Percentiles rank a stretch among this genome's conserved stretches.
Evolutionary conservation across 2,329 filamentous ascomycete species (phyloP).

Genomic region (Truncatella angustata): DNA sequence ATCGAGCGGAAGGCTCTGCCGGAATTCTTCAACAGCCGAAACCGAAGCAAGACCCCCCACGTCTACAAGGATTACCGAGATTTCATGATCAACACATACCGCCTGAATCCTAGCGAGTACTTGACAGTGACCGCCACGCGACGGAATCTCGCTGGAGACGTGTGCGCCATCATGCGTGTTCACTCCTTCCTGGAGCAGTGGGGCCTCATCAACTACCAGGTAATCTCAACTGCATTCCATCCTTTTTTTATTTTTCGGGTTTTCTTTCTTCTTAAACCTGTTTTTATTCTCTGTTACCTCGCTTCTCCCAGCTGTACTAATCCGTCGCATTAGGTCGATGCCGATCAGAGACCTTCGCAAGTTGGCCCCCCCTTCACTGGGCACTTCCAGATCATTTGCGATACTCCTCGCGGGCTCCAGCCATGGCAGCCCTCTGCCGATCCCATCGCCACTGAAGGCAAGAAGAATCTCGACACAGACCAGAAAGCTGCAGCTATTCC

Average conservation of each 20-base stretch:
- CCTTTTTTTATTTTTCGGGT: too few relatives aligned
- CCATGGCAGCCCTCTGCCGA: slow-evolving; percentile 90
- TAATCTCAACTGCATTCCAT: too few relatives aligned
- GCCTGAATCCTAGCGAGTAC: slow-evolving; percentile 92
- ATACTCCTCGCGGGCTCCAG: slow-evolving; percentile 91
- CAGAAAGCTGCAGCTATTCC: slow-evolving; percentile 64
- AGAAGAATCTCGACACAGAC: slow-evolving; percentile 68
- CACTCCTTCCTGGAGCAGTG: slow-evolving; percentile 98
- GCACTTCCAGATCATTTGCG: slow-evolving; percentile 93
- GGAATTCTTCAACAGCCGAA: slow-evolving; percentile 98
- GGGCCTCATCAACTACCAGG: slow-evolving; percentile 99
- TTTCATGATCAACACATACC: slow-evolving; percentile 99
- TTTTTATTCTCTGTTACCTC: too few relatives aligned
- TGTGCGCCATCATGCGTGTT: slow-evolving; percentile 98
- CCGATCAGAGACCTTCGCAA: slow-evolving; percentile 89
- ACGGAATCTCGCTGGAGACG: slow-evolving; percentile 91
- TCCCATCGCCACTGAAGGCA: slow-evolving; percentile 62
- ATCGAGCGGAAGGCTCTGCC: slow-evolving; percentile 93
- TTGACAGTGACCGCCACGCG: slow-evolving; percentile 95
- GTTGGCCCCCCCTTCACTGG: slow-evolving; percentile 96
- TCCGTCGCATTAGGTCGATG: slow-evolving; percentile 98
- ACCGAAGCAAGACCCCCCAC: slow-evolving; percentile 94
- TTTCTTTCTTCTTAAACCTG: too few relatives aligned
- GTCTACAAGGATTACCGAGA: slow-evolving; percentile 99
- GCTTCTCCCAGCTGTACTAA: too few relatives aligned